Base-by-base conservation (phyloP, 129 eudicot genomes). In the Flaveria ramosissima region DNA sequence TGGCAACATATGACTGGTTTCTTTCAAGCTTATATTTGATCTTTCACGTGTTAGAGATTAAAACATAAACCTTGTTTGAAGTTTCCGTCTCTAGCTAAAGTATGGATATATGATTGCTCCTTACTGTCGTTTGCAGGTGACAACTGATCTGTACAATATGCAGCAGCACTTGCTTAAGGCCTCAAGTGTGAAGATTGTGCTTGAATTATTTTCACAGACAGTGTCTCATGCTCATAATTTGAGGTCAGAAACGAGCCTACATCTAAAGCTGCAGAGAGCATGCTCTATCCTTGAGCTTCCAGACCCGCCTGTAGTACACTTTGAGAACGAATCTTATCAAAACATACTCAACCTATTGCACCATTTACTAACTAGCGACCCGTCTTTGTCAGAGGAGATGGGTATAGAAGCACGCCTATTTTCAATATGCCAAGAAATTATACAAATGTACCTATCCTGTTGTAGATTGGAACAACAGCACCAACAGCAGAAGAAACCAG, bases 231-330 rank as follows among this genome's bases (percentile, higher is more conserved):
- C 99, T 23, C 91, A 82, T 61, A 85, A 85, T 74, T 72, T 95
- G 81, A 82, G 84, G 74, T 84, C 86, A 15, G 86, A 95, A 69
- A 82, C 66, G 0, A 70, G 13, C 52, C 70, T 89, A 14, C 94
- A 79, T 71, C 66, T 73, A 42, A 88, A 95, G 87, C 83, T 95
- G 73, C 95, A 86, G 68, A 91, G 73, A 82, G 91, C 85, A 20
- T 91, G 96, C 84, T 84, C 96, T 73, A 79, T 84, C 47, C 89
- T 95, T 20, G 96, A 92, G 79, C 83, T 95, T 36, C 77, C 99
- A 0, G 94, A 84, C 24, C 97, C 97, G 13, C 99, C 99, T 3
- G 76, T 91, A 61, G 94, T 95, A 68, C 94, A 87, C 83, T 95
- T 91, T 71, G 96, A 95, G 73, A 95, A 89, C 36, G 99, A 95